Evolutionary conservation across 768 basidiomycete genomes (phyloP).

Genomic region (Scleroderma bovista): DNA sequence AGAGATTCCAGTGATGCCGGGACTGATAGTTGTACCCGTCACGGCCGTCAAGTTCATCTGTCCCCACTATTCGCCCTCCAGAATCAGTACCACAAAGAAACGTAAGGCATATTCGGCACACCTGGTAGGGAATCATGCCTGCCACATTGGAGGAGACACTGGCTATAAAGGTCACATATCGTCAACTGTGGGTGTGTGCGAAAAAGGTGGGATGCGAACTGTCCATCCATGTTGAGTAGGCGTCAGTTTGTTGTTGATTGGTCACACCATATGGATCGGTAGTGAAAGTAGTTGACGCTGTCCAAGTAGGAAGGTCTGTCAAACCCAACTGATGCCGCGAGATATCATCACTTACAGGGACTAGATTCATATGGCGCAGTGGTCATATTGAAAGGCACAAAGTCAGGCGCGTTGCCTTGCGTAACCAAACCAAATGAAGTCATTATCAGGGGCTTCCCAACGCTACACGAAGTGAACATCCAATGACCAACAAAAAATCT

Average conservation of each 20-base stretch:
- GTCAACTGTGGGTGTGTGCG: conserved; percentile 2
- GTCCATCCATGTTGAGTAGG: conserved; percentile 50
- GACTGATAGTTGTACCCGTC: no score
- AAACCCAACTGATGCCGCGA: neutral
- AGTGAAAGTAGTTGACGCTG: no score
- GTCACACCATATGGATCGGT: conserved; percentile 38
- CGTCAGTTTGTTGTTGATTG: conserved; percentile 44
- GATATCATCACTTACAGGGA: conserved; percentile 22
- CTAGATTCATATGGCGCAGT: conserved; percentile 39
- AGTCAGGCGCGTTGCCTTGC: conserved; percentile 43
- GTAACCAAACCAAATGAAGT: conserved; percentile 63
- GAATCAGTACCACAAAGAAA: conserved; percentile 8
- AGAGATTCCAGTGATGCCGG: conserved; percentile 22
- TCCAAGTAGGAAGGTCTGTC: no score
- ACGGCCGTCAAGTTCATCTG: conserved; percentile 43
- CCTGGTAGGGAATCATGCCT: conserved; percentile 27
- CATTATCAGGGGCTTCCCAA: conserved; percentile 49
- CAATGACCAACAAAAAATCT: neutral
- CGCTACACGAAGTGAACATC: conserved; percentile 27
- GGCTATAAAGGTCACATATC: conserved; percentile 22
- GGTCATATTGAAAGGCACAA: conserved; percentile 58
- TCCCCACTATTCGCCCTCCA: conserved; percentile 41
- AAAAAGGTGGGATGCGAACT: conserved; percentile 27
- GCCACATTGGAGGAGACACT: conserved; percentile 34
- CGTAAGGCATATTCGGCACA: neutral